phyloP scores from a whole-genome alignment of 176 grass and related monocot species.

The Oryza nivara region DNA sequence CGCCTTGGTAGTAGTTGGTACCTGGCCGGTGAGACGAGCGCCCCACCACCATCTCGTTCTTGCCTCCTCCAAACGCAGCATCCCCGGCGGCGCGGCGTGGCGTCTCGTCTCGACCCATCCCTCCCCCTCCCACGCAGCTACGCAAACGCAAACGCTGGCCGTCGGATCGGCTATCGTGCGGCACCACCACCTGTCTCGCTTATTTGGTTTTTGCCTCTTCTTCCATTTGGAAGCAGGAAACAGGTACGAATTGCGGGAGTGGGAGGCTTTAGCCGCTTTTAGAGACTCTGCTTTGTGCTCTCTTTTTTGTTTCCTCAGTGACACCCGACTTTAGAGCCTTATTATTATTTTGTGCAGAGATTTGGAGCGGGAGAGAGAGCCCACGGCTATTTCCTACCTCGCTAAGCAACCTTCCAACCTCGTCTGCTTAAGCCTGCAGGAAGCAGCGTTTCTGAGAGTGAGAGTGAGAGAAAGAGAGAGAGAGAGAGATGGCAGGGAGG shows the following conservation, averaged over 20 bases:
- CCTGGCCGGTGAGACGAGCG: neutral
- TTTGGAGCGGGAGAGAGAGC: constrained; percentile 6
- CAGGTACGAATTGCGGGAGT: too few species aligned
- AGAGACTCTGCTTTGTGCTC: neutral
- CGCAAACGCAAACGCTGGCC: too few species aligned
- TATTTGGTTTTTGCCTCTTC: too few species aligned
- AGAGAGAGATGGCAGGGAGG: constrained; percentile 6
- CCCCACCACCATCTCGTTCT: neutral
- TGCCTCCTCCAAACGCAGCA: neutral
- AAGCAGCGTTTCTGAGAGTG: neutral
- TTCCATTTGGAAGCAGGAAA: too few species aligned
- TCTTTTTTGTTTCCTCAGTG: constrained; percentile 21
- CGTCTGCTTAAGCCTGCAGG: neutral
- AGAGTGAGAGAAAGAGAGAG: too few species aligned
- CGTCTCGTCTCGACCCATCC: neutral
- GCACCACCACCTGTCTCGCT: too few species aligned
- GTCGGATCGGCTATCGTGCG: too few species aligned
- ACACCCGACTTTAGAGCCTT: neutral
- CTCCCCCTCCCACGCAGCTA: neutral
- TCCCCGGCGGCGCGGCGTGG: too few species aligned
- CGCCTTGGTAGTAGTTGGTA: neutral
- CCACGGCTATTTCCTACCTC: constrained; percentile 35
- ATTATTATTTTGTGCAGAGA: constrained; percentile 4
- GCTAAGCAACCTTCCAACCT: constrained; percentile 55
- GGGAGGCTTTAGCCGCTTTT: constrained; percentile 26